Base-by-base conservation (phyloP, 139 green algal genomes). In the Chlorella sp. region DNA sequence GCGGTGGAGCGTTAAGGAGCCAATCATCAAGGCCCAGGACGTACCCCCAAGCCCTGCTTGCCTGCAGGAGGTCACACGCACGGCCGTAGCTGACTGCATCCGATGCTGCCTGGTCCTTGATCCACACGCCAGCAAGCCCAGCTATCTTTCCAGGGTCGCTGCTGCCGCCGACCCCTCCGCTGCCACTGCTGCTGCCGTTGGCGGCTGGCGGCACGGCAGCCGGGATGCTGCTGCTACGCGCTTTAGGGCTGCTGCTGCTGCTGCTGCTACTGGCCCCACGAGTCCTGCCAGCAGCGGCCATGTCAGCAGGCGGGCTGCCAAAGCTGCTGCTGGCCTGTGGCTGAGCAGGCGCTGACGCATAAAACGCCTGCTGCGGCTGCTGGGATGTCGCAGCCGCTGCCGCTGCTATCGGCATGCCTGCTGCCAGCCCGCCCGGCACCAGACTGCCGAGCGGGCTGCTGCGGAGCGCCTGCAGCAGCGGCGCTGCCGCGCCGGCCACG, bases 71-170 rank as follows among this genome's bases (percentile, higher is more conserved):
- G 16, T 78, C 68, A 21, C 88, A 86, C 6, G 71, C 71, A 1
- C 74, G 86, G 64, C 72, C 71, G 34, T 86, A 91, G 28, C 41
- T 32, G 11, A 38, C 70, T 21, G 78, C n/a, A 47, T 91, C 85
- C 20, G 85, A 90, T 5, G 44, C 57, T 21, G 56, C 64, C 13
- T 21, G 13, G 21, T 89, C 81, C 39, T 81, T 74, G 17, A 89
- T 21, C 64, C 78, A 89, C 4, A 82, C 65, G n/a, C 86, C 86
- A 2, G 51, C 51, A 4, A 86, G 39, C 20, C 25, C n/a, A 32
- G 44, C 41, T 44, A 84, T n/a, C 7, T 30, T 82, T 56, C 21
- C 20, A 11, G n/a, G 51, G 34, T 21, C 16, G 68, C 68, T 39
- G 78, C 47, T 17, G 55, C 41, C 15, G 55, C 15, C 5, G 64